phyloP scores from a whole-genome alignment of 148 eudicot species.

The Nepenthes gracilis region DNA sequence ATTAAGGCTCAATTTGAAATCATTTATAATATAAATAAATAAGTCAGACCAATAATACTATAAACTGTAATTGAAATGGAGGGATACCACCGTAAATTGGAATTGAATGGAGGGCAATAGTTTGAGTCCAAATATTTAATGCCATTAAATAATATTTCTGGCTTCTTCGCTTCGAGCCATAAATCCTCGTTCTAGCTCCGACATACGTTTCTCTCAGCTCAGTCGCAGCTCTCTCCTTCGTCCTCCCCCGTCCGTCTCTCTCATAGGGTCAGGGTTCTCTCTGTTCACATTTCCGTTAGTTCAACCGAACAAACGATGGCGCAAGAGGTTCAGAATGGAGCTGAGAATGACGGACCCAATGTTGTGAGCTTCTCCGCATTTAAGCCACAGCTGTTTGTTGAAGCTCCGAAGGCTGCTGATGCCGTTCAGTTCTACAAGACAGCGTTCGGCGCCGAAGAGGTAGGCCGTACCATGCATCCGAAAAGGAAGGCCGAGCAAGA shows the following conservation, averaged over 20 bases:
- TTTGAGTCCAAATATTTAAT: no score
- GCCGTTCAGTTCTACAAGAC: slow-evolving; percentile 84
- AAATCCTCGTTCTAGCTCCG: no score
- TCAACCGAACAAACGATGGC: slow-evolving; percentile 23
- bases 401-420: slow-evolving; percentile 50
- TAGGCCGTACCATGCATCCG: slow-evolving; percentile 39
- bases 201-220: background rate
- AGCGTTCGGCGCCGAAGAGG: slow-evolving; percentile 83
- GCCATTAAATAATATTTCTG: no score
- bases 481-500: slow-evolving; percentile 94
- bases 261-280: slow-evolving; percentile 29
- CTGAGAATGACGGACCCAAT: slow-evolving; percentile 14
- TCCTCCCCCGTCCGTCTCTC: slow-evolving; percentile 15
- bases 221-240: slow-evolving; percentile 5
- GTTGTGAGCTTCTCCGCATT: slow-evolving; percentile 35
- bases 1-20: no score
- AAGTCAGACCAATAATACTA: no score
- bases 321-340: slow-evolving; percentile 32
- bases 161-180: no score
- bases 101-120: no score
- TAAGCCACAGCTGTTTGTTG: slow-evolving; percentile 55
- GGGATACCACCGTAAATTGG: no score
- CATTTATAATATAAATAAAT: no score
- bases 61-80: no score
- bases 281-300: background rate